Conservation (phyloP, 495 filamentous ascomycete genomes). For the Parathielavia hyrcaniae region DNA sequence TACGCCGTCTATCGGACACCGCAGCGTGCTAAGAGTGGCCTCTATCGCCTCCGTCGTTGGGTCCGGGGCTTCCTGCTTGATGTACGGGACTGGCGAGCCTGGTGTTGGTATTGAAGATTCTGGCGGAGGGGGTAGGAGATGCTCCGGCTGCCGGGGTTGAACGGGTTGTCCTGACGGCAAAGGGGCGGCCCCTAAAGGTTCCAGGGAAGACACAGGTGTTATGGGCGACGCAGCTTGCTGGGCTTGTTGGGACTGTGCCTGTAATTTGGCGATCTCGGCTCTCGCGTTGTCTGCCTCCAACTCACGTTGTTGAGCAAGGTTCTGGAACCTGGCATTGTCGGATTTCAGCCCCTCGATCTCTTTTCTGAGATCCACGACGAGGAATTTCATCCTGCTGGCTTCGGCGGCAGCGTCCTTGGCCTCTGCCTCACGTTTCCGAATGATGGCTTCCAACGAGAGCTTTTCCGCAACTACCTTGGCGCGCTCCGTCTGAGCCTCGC, state of each 20-base stretch:
- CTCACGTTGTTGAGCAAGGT: background rate
- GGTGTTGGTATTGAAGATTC: too few relatives aligned
- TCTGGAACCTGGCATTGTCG: background rate
- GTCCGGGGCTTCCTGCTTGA: conserved; percentile 2
- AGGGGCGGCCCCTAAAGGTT: background rate
- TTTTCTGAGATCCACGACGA: background rate
- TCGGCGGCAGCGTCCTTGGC: background rate
- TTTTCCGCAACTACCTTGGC: background rate
- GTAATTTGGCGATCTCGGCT: background rate
- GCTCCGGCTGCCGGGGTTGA: background rate
- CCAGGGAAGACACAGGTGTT: background rate
- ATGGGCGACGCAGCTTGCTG: background rate
- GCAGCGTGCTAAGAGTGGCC: too few relatives aligned
- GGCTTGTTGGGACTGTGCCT: background rate
- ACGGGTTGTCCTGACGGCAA: background rate
- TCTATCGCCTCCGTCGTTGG: background rate
- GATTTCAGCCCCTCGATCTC: background rate
- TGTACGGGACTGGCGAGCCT: background rate
- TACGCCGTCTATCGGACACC: too few relatives aligned
- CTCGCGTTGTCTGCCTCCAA: background rate
- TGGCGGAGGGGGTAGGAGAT: background rate
- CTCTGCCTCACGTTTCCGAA: background rate
- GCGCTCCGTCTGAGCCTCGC: background rate
- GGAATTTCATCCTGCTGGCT: background rate
- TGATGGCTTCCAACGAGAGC: background rate